phyloP scores from a whole-genome alignment of 805 yeast species.

The Saccharomycopsis amapae region DNA sequence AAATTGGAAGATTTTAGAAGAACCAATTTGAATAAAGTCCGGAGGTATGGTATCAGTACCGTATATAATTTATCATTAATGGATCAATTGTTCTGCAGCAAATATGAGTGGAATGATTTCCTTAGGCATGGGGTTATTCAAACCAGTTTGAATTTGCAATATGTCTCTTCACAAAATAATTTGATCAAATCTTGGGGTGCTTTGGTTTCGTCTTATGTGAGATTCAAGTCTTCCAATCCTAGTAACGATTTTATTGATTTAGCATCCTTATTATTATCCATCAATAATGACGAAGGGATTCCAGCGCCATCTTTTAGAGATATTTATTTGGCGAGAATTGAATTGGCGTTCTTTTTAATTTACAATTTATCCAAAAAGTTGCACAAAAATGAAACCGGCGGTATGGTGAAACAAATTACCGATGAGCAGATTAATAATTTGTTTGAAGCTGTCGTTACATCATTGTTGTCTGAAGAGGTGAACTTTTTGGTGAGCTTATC shows the following conservation, averaged over 20 bases:
- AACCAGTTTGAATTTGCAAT: conserved; percentile 58
- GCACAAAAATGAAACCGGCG: conserved; percentile 23
- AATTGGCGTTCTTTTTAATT: conserved; percentile 49
- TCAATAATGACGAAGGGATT: conserved; percentile 45
- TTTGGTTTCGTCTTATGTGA: conserved; percentile 57
- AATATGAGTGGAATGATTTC: conserved; percentile 39
- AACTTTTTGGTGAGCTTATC: conserved; percentile 39
- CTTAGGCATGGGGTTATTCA: conserved; percentile 44
- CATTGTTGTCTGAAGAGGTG: conserved; percentile 44
- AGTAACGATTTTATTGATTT: conserved; percentile 32
- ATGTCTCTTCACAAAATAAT: conserved; percentile 55
- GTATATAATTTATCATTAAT: conserved; percentile 55
- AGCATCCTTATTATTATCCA: conserved; percentile 44
- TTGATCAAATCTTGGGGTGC: conserved; percentile 78
- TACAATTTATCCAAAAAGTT: conserved; percentile 20
- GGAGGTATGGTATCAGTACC: conserved; percentile 44
- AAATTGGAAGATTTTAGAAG: conserved; percentile 25
- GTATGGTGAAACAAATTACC: conserved; percentile 19
- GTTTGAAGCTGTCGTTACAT: conserved; percentile 32
- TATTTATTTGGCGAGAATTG: conserved; percentile 56
- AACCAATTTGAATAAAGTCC: conserved; percentile 37
- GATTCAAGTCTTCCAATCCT: conserved; percentile 31
- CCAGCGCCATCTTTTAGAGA: conserved; percentile 41
- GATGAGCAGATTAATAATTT: conserved; percentile 22
- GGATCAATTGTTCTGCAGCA: conserved; percentile 47